Percentiles rank a stretch among this genome's conserved stretches.
Conservation (phyloP, 345 rosid genomes). For the Jatropha curcas region DNA sequence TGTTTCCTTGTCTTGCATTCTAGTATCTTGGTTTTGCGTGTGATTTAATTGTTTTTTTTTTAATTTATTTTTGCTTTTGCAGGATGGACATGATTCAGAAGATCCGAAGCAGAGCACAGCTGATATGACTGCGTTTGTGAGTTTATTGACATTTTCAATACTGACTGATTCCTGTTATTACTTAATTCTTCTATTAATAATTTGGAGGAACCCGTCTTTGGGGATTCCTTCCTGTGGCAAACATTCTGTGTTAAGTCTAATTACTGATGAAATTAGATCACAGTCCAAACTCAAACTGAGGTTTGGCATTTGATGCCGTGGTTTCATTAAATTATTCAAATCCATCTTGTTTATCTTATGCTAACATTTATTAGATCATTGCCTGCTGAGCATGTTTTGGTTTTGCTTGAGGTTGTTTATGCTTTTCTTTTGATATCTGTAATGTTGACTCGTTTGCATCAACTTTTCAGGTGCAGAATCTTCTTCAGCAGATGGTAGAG, state of each 20-base stretch:
- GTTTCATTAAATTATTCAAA: too few species aligned
- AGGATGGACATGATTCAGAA: slow-evolving; percentile 82
- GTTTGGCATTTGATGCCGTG: too few species aligned
- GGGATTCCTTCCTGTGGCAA: background rate
- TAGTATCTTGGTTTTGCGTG: too few species aligned
- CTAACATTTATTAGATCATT: background rate
- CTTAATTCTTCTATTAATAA: background rate
- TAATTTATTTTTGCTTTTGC: slow-evolving; percentile 1
- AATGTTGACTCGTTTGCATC: background rate
- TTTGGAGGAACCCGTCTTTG: background rate
- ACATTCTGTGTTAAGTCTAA: background rate
- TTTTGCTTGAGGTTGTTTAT: background rate
- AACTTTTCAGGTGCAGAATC: slow-evolving; percentile 61
- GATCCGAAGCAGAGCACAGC: slow-evolving; percentile 67
- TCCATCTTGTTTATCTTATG: too few species aligned
- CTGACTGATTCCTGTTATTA: background rate
- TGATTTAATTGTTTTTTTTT: background rate
- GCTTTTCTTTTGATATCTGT: background rate
- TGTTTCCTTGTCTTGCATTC: too few species aligned
- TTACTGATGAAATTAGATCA: background rate
- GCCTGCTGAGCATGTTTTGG: background rate
- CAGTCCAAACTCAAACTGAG: background rate
- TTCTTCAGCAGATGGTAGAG: slow-evolving; percentile 82
- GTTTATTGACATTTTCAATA: slow-evolving; percentile 24
- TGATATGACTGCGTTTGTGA: slow-evolving; percentile 69